Evolutionary conservation across 2,329 filamentous ascomycete genomes (phyloP), one percentile per base, ranked within the genome.

Genomic region (Pseudogymnoascus pannorum): DNA sequence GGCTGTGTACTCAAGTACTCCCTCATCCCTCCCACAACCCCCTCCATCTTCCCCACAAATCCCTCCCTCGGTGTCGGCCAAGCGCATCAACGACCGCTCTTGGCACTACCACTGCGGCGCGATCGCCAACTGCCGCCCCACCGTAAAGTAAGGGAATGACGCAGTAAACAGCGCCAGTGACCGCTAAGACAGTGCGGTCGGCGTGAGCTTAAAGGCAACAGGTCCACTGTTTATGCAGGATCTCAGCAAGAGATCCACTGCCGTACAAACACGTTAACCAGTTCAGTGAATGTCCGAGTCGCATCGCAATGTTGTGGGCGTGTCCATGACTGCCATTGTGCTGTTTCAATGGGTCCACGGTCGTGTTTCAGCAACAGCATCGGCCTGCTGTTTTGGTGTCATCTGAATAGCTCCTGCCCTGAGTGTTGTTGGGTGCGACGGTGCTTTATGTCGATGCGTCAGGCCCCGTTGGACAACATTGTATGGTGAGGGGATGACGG

Each of bases 261-360:
- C 26, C 26, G 48, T 31, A n/a, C 48, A 31, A 54, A 31, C n/a
- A 54, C 24, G 11, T 33, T 54, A 54, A 54, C 48, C 48, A 26
- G 26, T 54, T 54, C 48, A 20, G 48, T 54, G 48, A 54, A 20
- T 33, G 48, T 54, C 26, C 16, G 48, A 33, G 48, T 54, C 48
- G 48, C 48, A 54, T 54, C 48, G 48, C 48, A 54, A 54, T 54
- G 48, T 54, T 31, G 48, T n/a, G n/a, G n/a, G 24, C n/a, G n/a
- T 16, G 44, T 51, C n/a, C 44, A 31, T n/a, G 24, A n/a, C 14
- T 18, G 24, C 44, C 4, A 51, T 51, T 29, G 24, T 51, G 44
- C n/a, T 51, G 7, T n/a, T 18, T 8, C 31, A 26, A 54, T 54
- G 48, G 48, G 48, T 18, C 26, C 26, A 54, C 16, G 48, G 48